These are phyloP conservation scores for Diplosphaera chodatii DNA, from an alignment of 139 green algal genomes.

Conservation along the genomic window DNA sequence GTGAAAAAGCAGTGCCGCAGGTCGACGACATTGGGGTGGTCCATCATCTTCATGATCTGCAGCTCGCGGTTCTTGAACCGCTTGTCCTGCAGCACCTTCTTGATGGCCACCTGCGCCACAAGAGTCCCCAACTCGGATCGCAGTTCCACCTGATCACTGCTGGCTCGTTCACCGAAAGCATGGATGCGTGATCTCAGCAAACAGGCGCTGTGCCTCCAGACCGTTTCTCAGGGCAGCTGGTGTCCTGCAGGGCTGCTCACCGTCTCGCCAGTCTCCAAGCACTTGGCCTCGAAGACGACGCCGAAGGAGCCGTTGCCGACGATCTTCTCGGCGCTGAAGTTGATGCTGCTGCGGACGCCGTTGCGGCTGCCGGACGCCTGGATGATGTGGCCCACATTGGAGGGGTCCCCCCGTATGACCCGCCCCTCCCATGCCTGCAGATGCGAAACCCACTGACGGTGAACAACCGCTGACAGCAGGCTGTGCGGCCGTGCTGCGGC, in stretches of 20 bases:
- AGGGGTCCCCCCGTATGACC: slow-evolving; percentile 61
- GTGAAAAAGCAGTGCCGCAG: slow-evolving; percentile 98
- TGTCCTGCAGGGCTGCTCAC: slow-evolving; percentile 52
- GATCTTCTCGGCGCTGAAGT: slow-evolving; percentile 84
- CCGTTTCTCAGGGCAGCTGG: no score
- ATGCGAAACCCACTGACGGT: no score
- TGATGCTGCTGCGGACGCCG: slow-evolving; percentile 51
- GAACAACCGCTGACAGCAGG: no score
- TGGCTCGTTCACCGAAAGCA: no score
- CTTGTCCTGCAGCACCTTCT: slow-evolving; percentile 99
- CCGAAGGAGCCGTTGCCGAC: slow-evolving; percentile 98
- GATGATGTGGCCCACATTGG: slow-evolving; percentile 42
- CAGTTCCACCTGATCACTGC: no score
- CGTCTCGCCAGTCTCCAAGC: slow-evolving; percentile 90
- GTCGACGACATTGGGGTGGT: slow-evolving; percentile 94
- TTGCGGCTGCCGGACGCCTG: slow-evolving; percentile 24
- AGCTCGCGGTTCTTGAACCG: slow-evolving; percentile 99
- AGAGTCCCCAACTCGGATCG: no score
- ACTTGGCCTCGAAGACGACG: slow-evolving; percentile 92
- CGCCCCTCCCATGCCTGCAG: slow-evolving; percentile 57
- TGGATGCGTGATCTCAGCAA: no score
- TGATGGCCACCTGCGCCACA: slow-evolving; percentile 97
- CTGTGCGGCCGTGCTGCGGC: no score
- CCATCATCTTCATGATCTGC: slow-evolving; percentile 96
- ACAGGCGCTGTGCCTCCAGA: no score